These are phyloP conservation scores for Aspergillus unguis DNA, from an alignment of 2,329 filamentous ascomycete genomes.

Conservation along the genomic window DNA sequence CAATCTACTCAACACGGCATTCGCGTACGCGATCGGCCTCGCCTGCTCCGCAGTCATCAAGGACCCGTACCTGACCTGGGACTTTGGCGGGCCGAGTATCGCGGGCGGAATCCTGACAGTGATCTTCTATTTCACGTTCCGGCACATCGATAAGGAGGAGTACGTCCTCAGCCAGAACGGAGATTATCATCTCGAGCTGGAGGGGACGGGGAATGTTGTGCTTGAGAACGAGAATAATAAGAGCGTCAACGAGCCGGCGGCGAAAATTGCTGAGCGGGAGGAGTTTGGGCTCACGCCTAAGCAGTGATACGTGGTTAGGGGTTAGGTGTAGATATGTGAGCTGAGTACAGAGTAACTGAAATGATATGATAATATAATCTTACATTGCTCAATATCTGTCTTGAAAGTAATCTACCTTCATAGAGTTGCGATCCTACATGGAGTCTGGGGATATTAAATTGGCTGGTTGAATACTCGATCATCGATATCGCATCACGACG, in stretches of 20 bases:
- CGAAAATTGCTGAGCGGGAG: background rate
- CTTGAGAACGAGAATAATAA: background rate
- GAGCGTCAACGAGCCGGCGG: background rate
- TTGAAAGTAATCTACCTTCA: too few species aligned
- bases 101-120: slow-evolving; percentile 48
- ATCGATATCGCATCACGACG: too few species aligned
- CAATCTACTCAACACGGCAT: slow-evolving; percentile 41
- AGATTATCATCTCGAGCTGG: background rate
- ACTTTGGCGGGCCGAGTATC: slow-evolving; percentile 50
- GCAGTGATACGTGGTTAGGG: background rate
- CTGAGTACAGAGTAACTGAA: background rate
- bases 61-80: slow-evolving; percentile 50
- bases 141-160: slow-evolving; percentile 48
- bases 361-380: too few species aligned
- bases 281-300: background rate
- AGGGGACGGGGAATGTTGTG: background rate
- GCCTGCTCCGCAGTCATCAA: slow-evolving; percentile 43
- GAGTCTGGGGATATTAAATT: too few species aligned
- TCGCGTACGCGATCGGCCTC: slow-evolving; percentile 41
- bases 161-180: slow-evolving; percentile 36
- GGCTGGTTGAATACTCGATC: too few species aligned
- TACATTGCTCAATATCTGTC: too few species aligned
- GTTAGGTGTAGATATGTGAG: background rate
- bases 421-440: too few species aligned
- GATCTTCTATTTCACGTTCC: slow-evolving; percentile 49